Evolutionary conservation across 352 stramenopile species (phyloP).

Genomic region (Globisporangium recalcitrans): DNA sequence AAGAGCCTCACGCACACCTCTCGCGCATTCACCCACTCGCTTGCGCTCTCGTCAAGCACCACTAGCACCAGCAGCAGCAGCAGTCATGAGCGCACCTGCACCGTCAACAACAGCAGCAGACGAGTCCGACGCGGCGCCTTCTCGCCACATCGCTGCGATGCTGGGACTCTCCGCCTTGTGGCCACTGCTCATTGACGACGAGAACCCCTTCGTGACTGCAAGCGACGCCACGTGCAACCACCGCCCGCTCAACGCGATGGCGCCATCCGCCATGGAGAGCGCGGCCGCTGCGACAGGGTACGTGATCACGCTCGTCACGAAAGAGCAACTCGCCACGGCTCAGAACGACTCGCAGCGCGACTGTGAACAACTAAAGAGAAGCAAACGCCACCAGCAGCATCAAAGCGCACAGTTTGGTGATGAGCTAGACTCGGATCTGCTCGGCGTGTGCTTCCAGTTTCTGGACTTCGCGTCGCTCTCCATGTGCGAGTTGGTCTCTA

Average conservation of each 20-base stretch:
- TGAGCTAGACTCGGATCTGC: constrained; percentile 19
- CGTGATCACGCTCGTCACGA: background rate
- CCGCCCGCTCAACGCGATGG: background rate
- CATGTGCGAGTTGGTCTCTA: constrained; percentile 18
- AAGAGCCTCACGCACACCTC: too few species aligned
- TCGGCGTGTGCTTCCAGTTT: constrained; percentile 19
- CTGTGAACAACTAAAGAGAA: background rate
- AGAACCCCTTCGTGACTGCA: background rate
- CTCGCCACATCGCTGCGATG: background rate
- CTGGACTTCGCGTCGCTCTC: constrained; percentile 26
- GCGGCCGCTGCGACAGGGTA: background rate
- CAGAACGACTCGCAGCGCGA: background rate
- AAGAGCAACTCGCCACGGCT: background rate
- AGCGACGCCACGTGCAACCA: background rate
- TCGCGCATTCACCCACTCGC: too few species aligned
- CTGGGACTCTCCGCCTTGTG: background rate
- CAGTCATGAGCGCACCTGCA: background rate
- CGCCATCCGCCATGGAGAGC: background rate
- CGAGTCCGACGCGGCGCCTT: background rate
- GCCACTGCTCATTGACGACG: too few species aligned
- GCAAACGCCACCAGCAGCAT: background rate
- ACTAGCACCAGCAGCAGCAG: background rate
- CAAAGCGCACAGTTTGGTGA: background rate
- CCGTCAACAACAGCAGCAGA: background rate
- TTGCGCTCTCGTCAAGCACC: too few species aligned